A percentile compares a stretch with the other conserved stretches of the same genome.
phyloP scores from a whole-genome alignment of 2,329 filamentous ascomycete genomes.

The Fusarium miscanthi region DNA sequence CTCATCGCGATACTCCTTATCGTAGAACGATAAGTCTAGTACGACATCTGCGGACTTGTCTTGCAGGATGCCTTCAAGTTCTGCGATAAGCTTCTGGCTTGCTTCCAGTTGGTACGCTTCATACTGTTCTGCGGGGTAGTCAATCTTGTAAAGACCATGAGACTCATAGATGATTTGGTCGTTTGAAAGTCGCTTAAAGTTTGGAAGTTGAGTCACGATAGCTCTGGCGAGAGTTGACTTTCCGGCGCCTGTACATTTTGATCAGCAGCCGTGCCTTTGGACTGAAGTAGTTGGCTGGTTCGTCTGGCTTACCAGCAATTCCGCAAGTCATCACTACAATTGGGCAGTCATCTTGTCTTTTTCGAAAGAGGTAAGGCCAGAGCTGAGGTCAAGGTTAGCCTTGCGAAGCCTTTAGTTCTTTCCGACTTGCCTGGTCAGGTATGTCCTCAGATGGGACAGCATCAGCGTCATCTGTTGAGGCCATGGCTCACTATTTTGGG shows the following conservation, averaged over 20 bases:
- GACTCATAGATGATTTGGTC: not conserved
- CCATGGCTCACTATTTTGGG: not conserved
- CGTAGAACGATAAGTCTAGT: constrained; percentile 49
- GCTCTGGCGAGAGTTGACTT: constrained; percentile 11
- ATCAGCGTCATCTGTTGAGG: fast-evolving
- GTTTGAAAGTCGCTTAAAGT: not conserved
- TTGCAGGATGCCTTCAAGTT: constrained; percentile 20
- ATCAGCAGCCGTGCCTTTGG: not conserved
- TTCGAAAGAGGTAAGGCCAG: not conserved
- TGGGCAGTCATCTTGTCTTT: fast-evolving
- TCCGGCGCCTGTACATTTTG: not conserved
- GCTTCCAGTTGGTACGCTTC: not conserved
- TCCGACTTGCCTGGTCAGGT: not conserved
- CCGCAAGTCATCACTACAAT: not conserved
- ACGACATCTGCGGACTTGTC: constrained; percentile 41
- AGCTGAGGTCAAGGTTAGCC: not conserved
- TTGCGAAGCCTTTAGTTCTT: fast-evolving
- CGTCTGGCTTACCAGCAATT: not conserved
- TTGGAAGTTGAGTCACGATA: not conserved
- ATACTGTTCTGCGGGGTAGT: not conserved
- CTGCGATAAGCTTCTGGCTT: not conserved
- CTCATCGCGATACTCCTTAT: constrained; percentile 47
- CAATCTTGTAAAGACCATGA: constrained; percentile 2
- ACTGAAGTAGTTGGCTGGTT: not conserved
- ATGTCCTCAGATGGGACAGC: not conserved